Conservation (phyloP, 805 yeast species). For the Komagataella pastoris region DNA sequence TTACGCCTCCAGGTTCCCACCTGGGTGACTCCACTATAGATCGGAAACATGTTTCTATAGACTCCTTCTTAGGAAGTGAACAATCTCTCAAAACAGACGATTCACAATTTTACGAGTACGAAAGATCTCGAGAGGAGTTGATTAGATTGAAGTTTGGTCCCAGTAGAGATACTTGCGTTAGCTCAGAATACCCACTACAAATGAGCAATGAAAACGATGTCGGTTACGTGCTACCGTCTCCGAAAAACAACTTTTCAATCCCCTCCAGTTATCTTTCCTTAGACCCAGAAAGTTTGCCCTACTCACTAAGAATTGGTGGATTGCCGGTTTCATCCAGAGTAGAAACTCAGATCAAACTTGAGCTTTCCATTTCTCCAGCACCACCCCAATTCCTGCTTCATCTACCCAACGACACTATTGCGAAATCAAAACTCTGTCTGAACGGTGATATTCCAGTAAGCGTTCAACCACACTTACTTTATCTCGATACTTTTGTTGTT, state of each 20-base stretch:
- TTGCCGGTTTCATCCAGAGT: constrained; percentile 81
- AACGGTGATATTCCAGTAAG: constrained; percentile 32
- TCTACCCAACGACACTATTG: constrained; percentile 76
- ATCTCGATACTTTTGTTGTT: constrained; percentile 71
- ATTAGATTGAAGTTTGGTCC: constrained; percentile 42
- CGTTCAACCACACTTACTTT: constrained; percentile 40
- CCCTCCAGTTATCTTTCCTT: constrained; percentile 15
- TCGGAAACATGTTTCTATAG: not conserved
- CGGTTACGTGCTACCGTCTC: not conserved
- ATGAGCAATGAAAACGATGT: not conserved
- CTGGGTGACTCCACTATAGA: not conserved
- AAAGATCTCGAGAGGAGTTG: constrained; percentile 32
- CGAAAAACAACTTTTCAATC: constrained; percentile 7
- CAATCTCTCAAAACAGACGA: constrained; percentile 2
- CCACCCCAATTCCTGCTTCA: constrained; percentile 65
- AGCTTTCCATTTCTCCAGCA: constrained; percentile 56
- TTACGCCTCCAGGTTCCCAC: not conserved
- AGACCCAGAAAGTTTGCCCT: constrained; percentile 22
- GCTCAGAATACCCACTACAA: not conserved
- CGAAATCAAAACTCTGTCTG: constrained; percentile 69
- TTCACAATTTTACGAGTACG: constrained; percentile 20
- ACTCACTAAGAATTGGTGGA: constrained; percentile 38
- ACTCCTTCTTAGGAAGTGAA: not conserved
- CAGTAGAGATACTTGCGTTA: not conserved
- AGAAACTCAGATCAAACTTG: constrained; percentile 86